Percentiles rank a stretch among this genome's conserved stretches.
phyloP scores from a whole-genome alignment of 495 filamentous ascomycete species.

The Penicillium mononematosum region DNA sequence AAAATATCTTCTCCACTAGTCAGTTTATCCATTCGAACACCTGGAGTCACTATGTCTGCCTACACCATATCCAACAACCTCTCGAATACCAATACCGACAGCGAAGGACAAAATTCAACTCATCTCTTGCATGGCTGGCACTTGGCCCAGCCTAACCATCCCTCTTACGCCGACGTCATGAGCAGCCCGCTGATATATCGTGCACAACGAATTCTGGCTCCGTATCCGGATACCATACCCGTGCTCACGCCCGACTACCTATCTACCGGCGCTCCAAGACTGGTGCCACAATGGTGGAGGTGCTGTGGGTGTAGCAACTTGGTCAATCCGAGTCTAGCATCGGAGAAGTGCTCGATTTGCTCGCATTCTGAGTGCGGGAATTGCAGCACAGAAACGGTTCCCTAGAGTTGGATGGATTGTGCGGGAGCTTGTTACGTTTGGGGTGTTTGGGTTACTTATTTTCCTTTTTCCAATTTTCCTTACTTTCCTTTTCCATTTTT shows the following conservation, averaged over 20 bases:
- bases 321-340: slow-evolving; percentile 5
- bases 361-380: background rate
- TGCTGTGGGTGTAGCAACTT: slow-evolving; percentile 5
- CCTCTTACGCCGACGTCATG: no score
- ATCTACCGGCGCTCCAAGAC: background rate
- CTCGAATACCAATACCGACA: background rate
- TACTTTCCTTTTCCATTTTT: background rate
- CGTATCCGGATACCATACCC: background rate
- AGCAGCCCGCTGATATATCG: background rate
- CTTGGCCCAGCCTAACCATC: background rate
- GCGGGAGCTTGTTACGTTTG: background rate
- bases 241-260: background rate
- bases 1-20: background rate
- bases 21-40: background rate
- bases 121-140: background rate
- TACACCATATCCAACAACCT: background rate
- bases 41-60: background rate
- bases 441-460: background rate
- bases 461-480: background rate
- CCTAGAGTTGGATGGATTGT: background rate
- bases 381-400: slow-evolving; percentile 3
- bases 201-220: background rate
- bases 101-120: background rate
- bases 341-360: slow-evolving; percentile 8
- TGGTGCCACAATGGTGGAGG: slow-evolving; percentile 1